Evolutionary conservation across 225 moss, liverwort and hornwort genomes (phyloP).

Genomic region (Bryoerythrophyllum caledonicum): DNA sequence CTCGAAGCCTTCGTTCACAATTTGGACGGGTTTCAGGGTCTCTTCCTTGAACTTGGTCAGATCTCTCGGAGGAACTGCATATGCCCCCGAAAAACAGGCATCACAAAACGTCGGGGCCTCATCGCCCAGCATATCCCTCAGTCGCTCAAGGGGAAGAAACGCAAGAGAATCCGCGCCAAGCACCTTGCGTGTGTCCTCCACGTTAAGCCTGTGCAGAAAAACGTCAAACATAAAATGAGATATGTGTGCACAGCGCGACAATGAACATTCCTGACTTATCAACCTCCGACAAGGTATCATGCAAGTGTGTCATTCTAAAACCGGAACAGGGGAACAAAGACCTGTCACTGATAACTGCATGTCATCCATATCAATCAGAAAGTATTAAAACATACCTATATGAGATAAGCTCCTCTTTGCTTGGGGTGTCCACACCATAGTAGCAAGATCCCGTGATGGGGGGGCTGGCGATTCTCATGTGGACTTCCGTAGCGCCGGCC

Average conservation of each 20-base stretch:
- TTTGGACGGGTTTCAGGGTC: constrained; percentile 44
- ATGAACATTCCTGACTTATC: neutral
- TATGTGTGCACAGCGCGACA: neutral
- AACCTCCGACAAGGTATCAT: neutral
- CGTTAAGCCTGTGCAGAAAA: constrained; percentile 40
- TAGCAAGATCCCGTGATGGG: constrained; percentile 87
- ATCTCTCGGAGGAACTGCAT: constrained; percentile 67
- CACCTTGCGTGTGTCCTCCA: constrained; percentile 72
- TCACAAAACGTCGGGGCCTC: constrained; percentile 76
- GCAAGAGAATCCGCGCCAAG: constrained; percentile 72
- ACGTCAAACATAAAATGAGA: neutral
- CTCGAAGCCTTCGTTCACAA: constrained; percentile 31
- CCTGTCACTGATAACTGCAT: neutral
- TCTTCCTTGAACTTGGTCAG: constrained; percentile 72
- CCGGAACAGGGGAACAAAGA: neutral
- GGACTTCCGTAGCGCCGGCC: constrained; percentile 81
- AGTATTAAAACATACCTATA: constrained; percentile 32
- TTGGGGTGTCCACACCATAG: constrained; percentile 86
- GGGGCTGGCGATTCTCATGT: constrained; percentile 85
- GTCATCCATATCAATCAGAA: neutral
- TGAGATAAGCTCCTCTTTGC: constrained; percentile 76
- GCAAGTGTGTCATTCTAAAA: neutral
- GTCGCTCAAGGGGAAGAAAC: constrained; percentile 62
- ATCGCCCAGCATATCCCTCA: constrained; percentile 51
- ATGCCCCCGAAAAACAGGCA: constrained; percentile 75